A percentile compares a stretch with the other conserved stretches of the same genome.
These are phyloP conservation scores for Skeletonema marinoi DNA, from an alignment of 108 stramenopile species.

Conservation along the genomic window DNA sequence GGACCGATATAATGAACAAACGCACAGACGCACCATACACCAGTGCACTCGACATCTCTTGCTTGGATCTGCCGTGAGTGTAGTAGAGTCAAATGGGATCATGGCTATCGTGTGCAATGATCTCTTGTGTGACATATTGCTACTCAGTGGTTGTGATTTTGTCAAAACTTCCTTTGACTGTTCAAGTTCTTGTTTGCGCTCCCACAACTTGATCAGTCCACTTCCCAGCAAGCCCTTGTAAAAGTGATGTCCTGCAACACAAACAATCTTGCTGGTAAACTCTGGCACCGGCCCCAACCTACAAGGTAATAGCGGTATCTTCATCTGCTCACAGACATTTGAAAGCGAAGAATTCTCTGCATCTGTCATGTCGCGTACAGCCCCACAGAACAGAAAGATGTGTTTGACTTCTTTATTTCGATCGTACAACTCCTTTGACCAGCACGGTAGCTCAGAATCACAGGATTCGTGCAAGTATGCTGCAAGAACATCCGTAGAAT, in stretches of 20 bases:
- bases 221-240: conserved; percentile 27
- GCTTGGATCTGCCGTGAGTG: conserved; percentile 41
- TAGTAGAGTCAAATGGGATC: conserved; percentile 43
- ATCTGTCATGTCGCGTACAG: conserved; percentile 73
- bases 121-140: conserved; percentile 2
- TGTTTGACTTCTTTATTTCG: conserved; percentile 18
- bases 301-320: conserved; percentile 56
- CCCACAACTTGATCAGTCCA: conserved; percentile 43
- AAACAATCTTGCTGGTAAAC: conserved; percentile 78
- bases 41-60: conserved; percentile 58
- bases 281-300: conserved; percentile 75
- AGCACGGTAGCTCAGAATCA: conserved; percentile 71
- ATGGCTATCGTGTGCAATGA: conserved; percentile 56
- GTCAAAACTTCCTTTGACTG: background rate
- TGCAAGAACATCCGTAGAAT: conserved; percentile 45
- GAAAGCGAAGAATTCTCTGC: conserved; percentile 47
- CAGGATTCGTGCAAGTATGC: conserved; percentile 74
- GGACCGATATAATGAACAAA: conserved; percentile 74
- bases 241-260: conserved; percentile 68
- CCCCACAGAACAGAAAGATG: conserved; percentile 69
- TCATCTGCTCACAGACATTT: conserved; percentile 34
- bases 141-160: background rate
- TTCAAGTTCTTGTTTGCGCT: conserved; percentile 5
- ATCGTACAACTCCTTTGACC: conserved; percentile 18
- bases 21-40: conserved; percentile 71